A percentile compares a stretch with the other conserved stretches of the same genome.
Conservation (phyloP, 495 filamentous ascomycete genomes). For the Neurospora cerealis region DNA sequence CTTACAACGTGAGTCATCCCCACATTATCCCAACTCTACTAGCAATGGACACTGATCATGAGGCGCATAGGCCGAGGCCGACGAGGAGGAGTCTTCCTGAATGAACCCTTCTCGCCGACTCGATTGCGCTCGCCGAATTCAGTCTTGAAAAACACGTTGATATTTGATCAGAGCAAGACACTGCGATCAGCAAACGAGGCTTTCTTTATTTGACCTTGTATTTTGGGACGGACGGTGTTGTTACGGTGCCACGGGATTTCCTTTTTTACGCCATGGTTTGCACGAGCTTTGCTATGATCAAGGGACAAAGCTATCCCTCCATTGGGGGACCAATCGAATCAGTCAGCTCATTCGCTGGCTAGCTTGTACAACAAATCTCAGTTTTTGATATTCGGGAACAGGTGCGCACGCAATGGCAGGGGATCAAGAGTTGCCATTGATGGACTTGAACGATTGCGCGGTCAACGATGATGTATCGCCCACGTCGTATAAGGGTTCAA, state of each 20-base stretch:
- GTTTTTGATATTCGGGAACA: neutral
- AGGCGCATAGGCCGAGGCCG: conserved; percentile 36
- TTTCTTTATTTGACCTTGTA: conserved; percentile 28
- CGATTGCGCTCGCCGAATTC: conserved; percentile 19
- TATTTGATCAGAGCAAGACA: conserved; percentile 14
- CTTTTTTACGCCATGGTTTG: conserved; percentile 18
- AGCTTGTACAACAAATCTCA: neutral
- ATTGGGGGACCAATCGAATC: neutral
- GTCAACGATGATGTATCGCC: neutral
- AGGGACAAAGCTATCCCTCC: conserved; percentile 5
- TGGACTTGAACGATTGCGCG: neutral
- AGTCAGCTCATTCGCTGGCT: neutral
- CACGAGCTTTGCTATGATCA: conserved; percentile 25
- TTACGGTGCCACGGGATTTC: conserved; percentile 26
- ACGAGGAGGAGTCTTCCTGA: conserved; percentile 34
- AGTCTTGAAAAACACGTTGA: conserved; percentile 20
- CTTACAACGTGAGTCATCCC: conserved; percentile 62
- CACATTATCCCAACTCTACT: neutral
- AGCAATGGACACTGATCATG: conserved; percentile 16
- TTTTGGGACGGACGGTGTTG: conserved; percentile 38
- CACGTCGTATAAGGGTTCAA: neutral
- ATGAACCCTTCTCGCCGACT: conserved; percentile 18
- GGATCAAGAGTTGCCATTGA: neutral
- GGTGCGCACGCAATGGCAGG: neutral
- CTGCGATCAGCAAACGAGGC: conserved; percentile 8